Conservation (phyloP, 1,139 yeast genomes). For the Kodamaea plutei region DNA sequence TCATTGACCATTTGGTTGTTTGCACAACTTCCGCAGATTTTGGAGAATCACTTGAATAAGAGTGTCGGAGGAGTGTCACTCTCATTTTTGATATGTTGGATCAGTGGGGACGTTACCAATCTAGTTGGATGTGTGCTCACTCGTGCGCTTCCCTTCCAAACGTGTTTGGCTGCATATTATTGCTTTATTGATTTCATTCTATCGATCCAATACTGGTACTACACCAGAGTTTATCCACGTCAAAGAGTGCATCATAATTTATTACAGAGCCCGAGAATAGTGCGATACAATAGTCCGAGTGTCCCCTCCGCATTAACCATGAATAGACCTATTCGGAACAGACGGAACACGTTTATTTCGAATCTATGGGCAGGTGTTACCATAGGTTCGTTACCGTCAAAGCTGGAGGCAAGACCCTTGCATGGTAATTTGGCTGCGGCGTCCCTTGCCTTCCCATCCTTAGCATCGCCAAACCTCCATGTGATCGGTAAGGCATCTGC, state of each 20-base stretch:
- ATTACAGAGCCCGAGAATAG: constrained; percentile 16
- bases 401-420: background rate
- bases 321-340: background rate
- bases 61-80: constrained; percentile 23
- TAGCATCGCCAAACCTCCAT: constrained; percentile 7
- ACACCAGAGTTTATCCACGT: constrained; percentile 19
- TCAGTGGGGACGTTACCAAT: constrained; percentile 22
- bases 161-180: constrained; percentile 22
- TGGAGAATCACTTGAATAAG: constrained; percentile 22
- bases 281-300: too few species aligned
- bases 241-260: constrained; percentile 19
- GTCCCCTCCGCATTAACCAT: background rate
- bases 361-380: background rate
- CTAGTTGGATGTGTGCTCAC: constrained; percentile 22
- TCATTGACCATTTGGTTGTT: constrained; percentile 28
- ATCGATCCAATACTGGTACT: constrained; percentile 24
- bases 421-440: background rate
- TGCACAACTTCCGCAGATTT: constrained; percentile 27
- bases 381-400: background rate
- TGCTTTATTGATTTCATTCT: constrained; percentile 23
- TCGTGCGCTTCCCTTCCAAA: constrained; percentile 24
- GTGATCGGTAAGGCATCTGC: constrained; percentile 58
- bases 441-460: too few species aligned
- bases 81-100: constrained; percentile 21
- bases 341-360: too few species aligned